Evolutionary conservation across 768 basidiomycete species (phyloP).

Genomic region (Coprinopsis strossmayeri): DNA sequence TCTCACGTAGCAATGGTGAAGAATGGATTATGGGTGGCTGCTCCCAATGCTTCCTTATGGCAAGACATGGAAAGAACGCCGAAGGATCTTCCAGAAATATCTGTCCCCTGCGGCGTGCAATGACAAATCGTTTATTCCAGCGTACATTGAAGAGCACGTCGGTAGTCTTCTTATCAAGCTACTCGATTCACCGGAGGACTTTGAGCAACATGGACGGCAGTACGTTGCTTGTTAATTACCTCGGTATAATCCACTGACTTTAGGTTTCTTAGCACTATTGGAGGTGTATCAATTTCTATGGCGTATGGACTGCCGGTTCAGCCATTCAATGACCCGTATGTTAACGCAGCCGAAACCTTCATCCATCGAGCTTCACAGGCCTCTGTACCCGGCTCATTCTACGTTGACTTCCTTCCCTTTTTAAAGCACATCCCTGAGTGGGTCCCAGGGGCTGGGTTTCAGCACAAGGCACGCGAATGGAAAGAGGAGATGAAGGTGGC

Average conservation of each 20-base stretch:
- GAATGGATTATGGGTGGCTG: slow-evolving; percentile 13
- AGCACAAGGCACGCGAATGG: slow-evolving; percentile 33
- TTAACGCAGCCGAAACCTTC: slow-evolving; percentile 33
- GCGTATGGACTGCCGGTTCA: slow-evolving; percentile 41
- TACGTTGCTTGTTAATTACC: slow-evolving; percentile 20
- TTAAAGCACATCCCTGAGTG: slow-evolving; percentile 45
- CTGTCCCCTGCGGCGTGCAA: slow-evolving; percentile 11
- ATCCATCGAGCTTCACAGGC: slow-evolving; percentile 26
- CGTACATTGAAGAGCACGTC: neutral
- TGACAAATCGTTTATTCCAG: slow-evolving; percentile 8
- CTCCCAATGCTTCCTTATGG: slow-evolving; percentile 16
- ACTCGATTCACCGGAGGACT: slow-evolving; percentile 25
- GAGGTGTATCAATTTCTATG: slow-evolving; percentile 31
- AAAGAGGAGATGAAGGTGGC: slow-evolving; percentile 36
- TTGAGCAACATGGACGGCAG: slow-evolving; percentile 29
- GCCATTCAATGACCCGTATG: slow-evolving; percentile 35
- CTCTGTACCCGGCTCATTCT: slow-evolving; percentile 32
- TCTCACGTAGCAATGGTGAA: neutral
- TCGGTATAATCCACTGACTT: too few species aligned
- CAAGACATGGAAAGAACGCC: slow-evolving; percentile 17
- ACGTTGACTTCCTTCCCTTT: slow-evolving; percentile 36
- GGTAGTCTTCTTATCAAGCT: neutral
- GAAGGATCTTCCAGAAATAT: slow-evolving; percentile 18
- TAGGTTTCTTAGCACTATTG: slow-evolving; percentile 33
- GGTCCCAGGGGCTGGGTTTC: slow-evolving; percentile 57